Base-by-base conservation (phyloP, 345 rosid species). In the Pistacia integerrima region DNA sequence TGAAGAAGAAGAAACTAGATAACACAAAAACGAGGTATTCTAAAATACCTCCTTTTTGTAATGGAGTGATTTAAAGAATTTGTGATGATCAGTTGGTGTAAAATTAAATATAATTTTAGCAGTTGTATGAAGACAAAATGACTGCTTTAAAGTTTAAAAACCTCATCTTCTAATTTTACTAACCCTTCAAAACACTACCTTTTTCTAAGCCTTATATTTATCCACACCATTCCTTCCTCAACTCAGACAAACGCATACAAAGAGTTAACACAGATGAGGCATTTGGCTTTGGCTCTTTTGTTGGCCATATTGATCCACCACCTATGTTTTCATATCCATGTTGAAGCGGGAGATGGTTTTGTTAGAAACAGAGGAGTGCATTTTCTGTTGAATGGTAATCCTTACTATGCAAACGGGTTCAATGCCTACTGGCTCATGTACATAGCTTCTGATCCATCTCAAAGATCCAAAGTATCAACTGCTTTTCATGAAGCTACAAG, bases 351-450 rank as follows among this genome's bases (percentile, higher is more conserved):
- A 13, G 88, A 86, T 79, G 92, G 88, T 52, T 95, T 95, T 72
- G 70, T 96, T 60, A 88, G 83, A 52, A 85, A 88, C 35, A 89
- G 83, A 69, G 94, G 98, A 69, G 80, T 82, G 30, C 93, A 88
- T 49, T 86, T 93, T 66, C 69, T 77, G 80, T 78, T 93, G 57
- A 88, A 92, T 71, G 99, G 93, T 0, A 84, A 80, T 70, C 97
- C 94, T 60, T 92, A 84, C 79, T 93, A 90, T 72, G 90, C 92
- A 52, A 93, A 92, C 79, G 98, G 99, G 58, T 93, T 92, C 89
- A 93, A 93, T 76, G 97, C 98, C 38, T 93, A 93, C 77, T 96
- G 99, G 98, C 87, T 92, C 48, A 92, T 92, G 97, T 92, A 89
- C 76, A 69, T 84, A 11, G 97, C 94, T 64, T 80, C 94, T 16